Evolutionary conservation across 768 basidiomycete genomes (phyloP), one percentile per base, ranked within the genome.

Genomic region (Boletus vinaceobasis): DNA sequence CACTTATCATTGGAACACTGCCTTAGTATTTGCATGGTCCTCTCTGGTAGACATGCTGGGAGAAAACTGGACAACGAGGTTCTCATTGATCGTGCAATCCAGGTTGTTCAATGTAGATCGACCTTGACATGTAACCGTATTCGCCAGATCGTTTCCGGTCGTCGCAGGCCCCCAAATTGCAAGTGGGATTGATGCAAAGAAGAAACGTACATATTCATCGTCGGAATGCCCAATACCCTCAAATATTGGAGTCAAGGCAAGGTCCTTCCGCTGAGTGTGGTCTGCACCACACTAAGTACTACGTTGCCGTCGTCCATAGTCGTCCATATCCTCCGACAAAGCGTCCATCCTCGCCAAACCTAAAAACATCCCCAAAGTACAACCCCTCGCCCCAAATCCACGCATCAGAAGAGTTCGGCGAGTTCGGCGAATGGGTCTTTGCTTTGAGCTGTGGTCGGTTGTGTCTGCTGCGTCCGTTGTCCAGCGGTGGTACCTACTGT

Each of bases 381-480:
- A n/a, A 33, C 32, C 23, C 26, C 29, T 11, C 13, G 19, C 39
- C 42, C 31, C 19, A 11, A 26, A 42, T 31, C 39, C 7, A n/a
- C 11, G 4, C 26, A 19, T 66, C 65, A 93, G 68, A 93, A 91
- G 51, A 93, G 71, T 19, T 86, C 86, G 3, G 79, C 89, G 35
- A 93, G 75, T 72, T 93, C 90, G 7, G 89, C 88, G 63, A 93
- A 93, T 39, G 91, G 90, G 69, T 93, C 90, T 67, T 89, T 93
- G 53, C 73, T 76, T 61, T 58, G 73, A 43, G 54, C 49, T 31
- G 68, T 48, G 5, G 61, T 48, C 7, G 68, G 62, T 43, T 59
- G 71, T 17, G 56, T 50, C 49, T 64, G 68, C 49, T 64, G 68
- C 38, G 60, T 58, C 27, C 57, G 64, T 46, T 65, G 65, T 32